phyloP scores from a whole-genome alignment of 169 alveolate genomes.

The Plasmodium falciparum region DNA sequence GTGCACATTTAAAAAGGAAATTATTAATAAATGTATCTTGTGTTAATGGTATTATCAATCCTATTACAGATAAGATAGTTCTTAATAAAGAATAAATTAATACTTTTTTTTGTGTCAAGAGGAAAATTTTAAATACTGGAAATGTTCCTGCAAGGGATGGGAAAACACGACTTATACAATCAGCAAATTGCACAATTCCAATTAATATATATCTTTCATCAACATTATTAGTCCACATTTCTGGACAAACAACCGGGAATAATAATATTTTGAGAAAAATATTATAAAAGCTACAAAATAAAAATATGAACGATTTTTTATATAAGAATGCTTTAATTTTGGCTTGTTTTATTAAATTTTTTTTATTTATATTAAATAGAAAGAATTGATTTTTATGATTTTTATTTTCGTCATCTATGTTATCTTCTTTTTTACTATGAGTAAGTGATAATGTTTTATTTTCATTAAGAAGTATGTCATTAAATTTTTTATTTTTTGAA shows the following conservation, averaged over 20 bases:
- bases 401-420: not conserved
- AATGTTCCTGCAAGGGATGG: conserved; percentile 31
- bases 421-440: not conserved
- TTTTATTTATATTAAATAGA: conserved; percentile 4
- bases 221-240: conserved; percentile 69
- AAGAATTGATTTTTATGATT: not conserved
- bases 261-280: conserved; percentile 48
- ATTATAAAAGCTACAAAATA: conserved; percentile 60
- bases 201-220: conserved; percentile 65
- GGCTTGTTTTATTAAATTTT: conserved; percentile 17
- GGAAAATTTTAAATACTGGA: conserved; percentile 15
- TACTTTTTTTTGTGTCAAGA: conserved; percentile 67
- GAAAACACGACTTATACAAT: conserved; percentile 60
- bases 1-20: conserved; percentile 42
- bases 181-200: conserved; percentile 69
- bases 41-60: conserved; percentile 43
- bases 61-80: conserved; percentile 48
- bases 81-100: conserved; percentile 45
- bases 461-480: not conserved
- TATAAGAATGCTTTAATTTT: conserved; percentile 30
- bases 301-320: conserved; percentile 28
- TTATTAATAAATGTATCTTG: conserved; percentile 16
- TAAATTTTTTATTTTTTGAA: not conserved
- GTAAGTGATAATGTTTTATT: not conserved
- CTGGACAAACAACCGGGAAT: conserved; percentile 74